Evolutionary conservation across 371 early-diverging fungal genomes (phyloP), one percentile per base, ranked within the genome.

Genomic region (Mucor mucedo): DNA sequence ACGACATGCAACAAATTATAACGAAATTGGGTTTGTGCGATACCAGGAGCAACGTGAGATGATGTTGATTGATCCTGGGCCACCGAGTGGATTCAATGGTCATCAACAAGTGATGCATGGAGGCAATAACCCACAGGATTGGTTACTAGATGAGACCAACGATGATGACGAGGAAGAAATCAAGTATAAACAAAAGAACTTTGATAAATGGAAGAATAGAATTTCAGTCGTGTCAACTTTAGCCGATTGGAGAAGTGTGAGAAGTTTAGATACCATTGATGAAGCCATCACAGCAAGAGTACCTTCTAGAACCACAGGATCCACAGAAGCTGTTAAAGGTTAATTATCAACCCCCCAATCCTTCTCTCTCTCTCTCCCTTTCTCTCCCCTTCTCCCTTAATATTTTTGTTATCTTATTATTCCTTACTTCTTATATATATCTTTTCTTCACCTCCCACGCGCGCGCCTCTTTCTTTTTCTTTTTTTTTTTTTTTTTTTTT

Each of bases 141-240:
- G 60, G 72, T 10, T 65, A 39, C 21, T 72, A 57, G 72, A 69
- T 13, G 62, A 69, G 14, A 52, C 60, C 2, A 35, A 53, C 4
- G 61, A 63, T 16, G 62, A 68, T 39, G 76, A 76, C 41, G 74
- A 73, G 45, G 65, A 70, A 16, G 70, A 74, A 9, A 66, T 55
- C n/a, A 66, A 62, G 8, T 70, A 69, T 30, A 72, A 69, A 27
- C 69, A 65, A 45, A 61, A 48, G 13, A 71, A 68, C 39, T 71
- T 73, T 54, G 80, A 80, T 40, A 80, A 80, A 59, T 73, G 76
- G 80, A 77, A 76, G 35, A 80, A 80, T 45, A 71, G 80, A 28
- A 77, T 75, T 13, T 80, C 80, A 0, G 76, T 77, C 35, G 76
- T 80, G 2, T 80, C 80, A 8, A 77, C 72, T 0, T 49, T 78